Percentiles rank a stretch among this genome's conserved stretches.
phyloP scores from a whole-genome alignment of 345 rosid genomes.

The Mallotus nudiflorus region DNA sequence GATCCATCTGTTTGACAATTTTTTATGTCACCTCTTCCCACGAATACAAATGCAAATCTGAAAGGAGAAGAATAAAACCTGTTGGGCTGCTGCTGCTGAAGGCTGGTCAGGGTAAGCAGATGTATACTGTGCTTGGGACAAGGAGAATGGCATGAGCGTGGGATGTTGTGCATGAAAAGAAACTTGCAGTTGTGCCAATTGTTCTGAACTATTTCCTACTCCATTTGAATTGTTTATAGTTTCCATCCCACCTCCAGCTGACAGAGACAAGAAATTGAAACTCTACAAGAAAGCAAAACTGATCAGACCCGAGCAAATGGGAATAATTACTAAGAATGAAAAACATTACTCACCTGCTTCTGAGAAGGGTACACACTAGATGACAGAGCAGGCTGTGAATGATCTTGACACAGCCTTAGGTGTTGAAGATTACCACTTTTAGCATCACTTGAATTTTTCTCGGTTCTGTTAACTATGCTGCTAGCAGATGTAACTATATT shows the following conservation, averaged over 20 bases:
- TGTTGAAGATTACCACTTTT: slow-evolving; percentile 28
- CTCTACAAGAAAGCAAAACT: slow-evolving; percentile 38
- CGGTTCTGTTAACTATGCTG: slow-evolving; percentile 2
- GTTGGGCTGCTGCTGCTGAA: slow-evolving; percentile 51
- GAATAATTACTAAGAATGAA: slow-evolving; percentile 5
- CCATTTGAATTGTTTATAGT: slow-evolving; percentile 19
- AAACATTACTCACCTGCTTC: slow-evolving; percentile 45
- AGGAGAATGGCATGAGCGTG: slow-evolving; percentile 26
- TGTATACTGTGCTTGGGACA: slow-evolving; percentile 28
- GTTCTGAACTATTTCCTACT: slow-evolving; percentile 31
- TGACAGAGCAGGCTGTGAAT: slow-evolving; percentile 22
- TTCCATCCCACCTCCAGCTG: slow-evolving; percentile 30
- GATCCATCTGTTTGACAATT: not conserved
- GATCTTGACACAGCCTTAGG: slow-evolving; percentile 32
- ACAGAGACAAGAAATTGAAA: slow-evolving; percentile 64
- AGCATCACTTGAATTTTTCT: slow-evolving; percentile 29
- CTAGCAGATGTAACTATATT: slow-evolving; percentile 18
- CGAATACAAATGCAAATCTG: not conserved
- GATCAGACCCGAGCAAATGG: slow-evolving; percentile 19
- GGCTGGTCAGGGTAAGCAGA: slow-evolving; percentile 42
- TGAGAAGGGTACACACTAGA: slow-evolving; percentile 28
- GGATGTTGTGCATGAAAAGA: slow-evolving; percentile 45
- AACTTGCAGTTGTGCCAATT: slow-evolving; percentile 34
- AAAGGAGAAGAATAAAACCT: slow-evolving; percentile 43
- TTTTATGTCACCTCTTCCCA: not conserved